These are phyloP conservation scores for Nemania abortiva DNA, from an alignment of 2,329 filamentous ascomycete species.

Conservation along the genomic window DNA sequence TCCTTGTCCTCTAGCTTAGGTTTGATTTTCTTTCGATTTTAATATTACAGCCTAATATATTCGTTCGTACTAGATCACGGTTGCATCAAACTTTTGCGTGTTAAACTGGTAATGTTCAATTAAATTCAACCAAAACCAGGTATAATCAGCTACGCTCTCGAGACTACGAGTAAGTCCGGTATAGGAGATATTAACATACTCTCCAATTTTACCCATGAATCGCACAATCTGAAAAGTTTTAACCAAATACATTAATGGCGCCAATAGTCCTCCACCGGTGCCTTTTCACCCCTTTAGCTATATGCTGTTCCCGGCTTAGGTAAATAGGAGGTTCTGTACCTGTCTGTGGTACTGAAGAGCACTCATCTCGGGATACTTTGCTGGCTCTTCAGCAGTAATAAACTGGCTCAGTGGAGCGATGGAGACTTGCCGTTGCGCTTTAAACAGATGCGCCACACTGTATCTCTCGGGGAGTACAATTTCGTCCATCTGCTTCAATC, in stretches of 20 bases:
- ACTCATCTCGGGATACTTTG: slow-evolving; percentile 37
- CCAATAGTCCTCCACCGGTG: not conserved
- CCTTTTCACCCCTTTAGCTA: not conserved
- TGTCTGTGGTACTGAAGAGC: slow-evolving; percentile 33
- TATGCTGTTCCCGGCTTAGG: not conserved
- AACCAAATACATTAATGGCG: not conserved
- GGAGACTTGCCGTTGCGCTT: slow-evolving; percentile 34
- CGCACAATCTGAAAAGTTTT: not conserved
- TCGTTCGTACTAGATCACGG: too few species aligned
- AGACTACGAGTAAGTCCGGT: too few species aligned
- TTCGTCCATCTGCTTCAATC: slow-evolving; percentile 15
- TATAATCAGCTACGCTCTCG: too few species aligned
- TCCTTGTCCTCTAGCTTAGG: too few species aligned
- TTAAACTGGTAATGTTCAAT: too few species aligned
- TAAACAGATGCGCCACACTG: slow-evolving; percentile 35
- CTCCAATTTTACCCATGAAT: too few species aligned
- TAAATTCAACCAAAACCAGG: too few species aligned
- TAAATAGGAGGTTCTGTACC: slow-evolving; percentile 30
- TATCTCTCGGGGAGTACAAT: slow-evolving; percentile 38
- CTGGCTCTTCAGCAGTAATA: slow-evolving; percentile 33
- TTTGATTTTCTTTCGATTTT: too few species aligned
- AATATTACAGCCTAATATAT: too few species aligned
- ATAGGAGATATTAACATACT: too few species aligned
- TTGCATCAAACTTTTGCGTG: too few species aligned
- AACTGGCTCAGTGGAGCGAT: slow-evolving; percentile 31